A percentile compares a stretch with the other conserved stretches of the same genome.
Evolutionary conservation across 768 basidiomycete genomes (phyloP).

Genomic region (Lactarius indigo): DNA sequence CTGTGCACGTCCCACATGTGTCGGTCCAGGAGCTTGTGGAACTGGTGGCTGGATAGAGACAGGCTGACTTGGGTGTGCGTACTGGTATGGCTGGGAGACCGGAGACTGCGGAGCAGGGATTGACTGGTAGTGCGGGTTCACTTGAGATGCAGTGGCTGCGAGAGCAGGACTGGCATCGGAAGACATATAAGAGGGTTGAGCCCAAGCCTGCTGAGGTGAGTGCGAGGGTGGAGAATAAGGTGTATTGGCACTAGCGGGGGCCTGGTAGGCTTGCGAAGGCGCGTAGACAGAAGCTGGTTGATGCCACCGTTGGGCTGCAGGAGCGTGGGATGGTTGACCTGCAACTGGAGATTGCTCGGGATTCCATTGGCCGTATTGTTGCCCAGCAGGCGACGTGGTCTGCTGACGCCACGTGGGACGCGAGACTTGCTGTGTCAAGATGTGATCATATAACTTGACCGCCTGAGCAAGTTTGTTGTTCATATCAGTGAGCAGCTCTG

Average conservation of each 20-base stretch:
- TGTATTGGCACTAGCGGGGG: background rate
- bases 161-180: constrained; percentile 5
- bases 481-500: constrained; percentile 90
- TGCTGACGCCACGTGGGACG: constrained; percentile 48
- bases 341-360: constrained; percentile 1
- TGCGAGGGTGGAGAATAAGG: constrained; percentile 4
- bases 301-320: constrained; percentile 1
- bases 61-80: constrained; percentile 32
- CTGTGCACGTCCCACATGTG: background rate
- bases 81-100: constrained; percentile 25
- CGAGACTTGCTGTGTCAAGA: constrained; percentile 79
- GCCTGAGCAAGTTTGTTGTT: constrained; percentile 91
- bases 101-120: constrained; percentile 22
- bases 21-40: constrained; percentile 25
- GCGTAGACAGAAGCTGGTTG: constrained; percentile 16
- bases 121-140: constrained; percentile 28
- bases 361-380: constrained; percentile 19
- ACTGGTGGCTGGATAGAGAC: constrained; percentile 26
- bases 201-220: constrained; percentile 17
- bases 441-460: constrained; percentile 85
- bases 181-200: constrained; percentile 15
- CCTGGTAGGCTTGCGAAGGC: constrained; percentile 9
- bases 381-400: constrained; percentile 5
- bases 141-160: background rate
- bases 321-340: background rate